Evolutionary conservation across 2,329 filamentous ascomycete species (phyloP).

Genomic region (Zalaria obscura): DNA sequence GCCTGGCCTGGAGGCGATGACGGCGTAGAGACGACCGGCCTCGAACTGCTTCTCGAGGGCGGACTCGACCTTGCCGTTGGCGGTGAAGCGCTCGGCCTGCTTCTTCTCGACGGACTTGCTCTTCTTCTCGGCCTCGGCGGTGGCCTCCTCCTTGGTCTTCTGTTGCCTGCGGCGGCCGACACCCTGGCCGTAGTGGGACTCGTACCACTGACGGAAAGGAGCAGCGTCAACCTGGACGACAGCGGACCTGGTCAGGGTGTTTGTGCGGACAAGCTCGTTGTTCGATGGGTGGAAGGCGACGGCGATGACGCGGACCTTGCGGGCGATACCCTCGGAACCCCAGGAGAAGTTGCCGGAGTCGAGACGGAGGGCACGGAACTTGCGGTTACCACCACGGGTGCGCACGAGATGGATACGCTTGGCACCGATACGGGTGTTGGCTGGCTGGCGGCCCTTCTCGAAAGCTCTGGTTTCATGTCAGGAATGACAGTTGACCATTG

Average conservation of each 20-base stretch:
- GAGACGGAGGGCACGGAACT: constrained; percentile 98
- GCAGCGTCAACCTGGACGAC: constrained; percentile 98
- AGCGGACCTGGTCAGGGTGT: constrained; percentile 98
- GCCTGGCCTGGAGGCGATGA: constrained; percentile 82
- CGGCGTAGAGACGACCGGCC: constrained; percentile 92
- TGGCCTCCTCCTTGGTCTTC: constrained; percentile 46
- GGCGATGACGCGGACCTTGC: constrained; percentile 98
- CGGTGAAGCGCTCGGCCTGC: constrained; percentile 75
- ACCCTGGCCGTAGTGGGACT: constrained; percentile 93
- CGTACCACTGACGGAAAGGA: constrained; percentile 99
- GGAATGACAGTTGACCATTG: constrained; percentile 47
- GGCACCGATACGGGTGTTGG: constrained; percentile 96
- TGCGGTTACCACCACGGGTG: constrained; percentile 96
- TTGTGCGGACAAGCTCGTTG: constrained; percentile 99
- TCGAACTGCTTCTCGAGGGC: constrained; percentile 98
- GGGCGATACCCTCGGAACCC: constrained; percentile 93
- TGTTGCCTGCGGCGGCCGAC: constrained; percentile 88
- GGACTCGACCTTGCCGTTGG: constrained; percentile 79
- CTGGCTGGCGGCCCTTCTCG: constrained; percentile 98
- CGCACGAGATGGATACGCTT: constrained; percentile 96
- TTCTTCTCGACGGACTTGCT: constrained; percentile 92
- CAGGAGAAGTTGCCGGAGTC: constrained; percentile 99
- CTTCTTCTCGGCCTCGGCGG: constrained; percentile 70
- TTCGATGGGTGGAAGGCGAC: constrained; percentile 99
- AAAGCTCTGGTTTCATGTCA: constrained; percentile 80